Evolutionary conservation across 306 rosid species (phyloP).

Genomic region (Carpinus fangiana): DNA sequence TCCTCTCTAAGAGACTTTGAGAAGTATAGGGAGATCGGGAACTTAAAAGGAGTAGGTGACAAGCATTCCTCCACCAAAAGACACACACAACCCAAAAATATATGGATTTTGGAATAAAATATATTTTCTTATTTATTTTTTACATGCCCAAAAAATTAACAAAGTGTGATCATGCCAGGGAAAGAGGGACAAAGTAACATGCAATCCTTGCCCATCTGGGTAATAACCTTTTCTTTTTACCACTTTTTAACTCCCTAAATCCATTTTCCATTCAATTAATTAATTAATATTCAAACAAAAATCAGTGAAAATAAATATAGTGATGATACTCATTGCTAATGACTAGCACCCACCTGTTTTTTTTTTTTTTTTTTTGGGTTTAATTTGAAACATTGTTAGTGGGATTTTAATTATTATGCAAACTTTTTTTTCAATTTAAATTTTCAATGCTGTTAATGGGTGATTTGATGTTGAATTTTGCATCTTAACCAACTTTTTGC

Average conservation of each 20-base stretch:
- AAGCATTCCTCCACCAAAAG: conserved; percentile 92
- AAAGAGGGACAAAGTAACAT: conserved; percentile 46
- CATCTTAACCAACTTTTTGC: conserved; percentile 1
- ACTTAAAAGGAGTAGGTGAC: conserved; percentile 84
- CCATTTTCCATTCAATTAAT: too few species aligned
- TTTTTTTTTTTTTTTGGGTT: conserved; percentile 12
- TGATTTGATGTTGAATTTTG: conserved; percentile 26
- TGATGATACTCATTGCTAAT: conserved; percentile 28
- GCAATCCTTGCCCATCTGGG: conserved; percentile 57
- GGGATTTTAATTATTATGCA: conserved; percentile 11
- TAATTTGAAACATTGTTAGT: conserved; percentile 14
- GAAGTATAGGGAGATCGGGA: conserved; percentile 46
- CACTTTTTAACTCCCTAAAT: conserved; percentile 21
- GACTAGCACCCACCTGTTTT: conserved; percentile 25
- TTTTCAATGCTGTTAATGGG: conserved; percentile 10
- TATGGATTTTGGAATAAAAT: conserved; percentile 8
- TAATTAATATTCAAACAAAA: too few species aligned
- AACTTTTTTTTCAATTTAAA: background rate
- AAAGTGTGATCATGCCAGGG: conserved; percentile 30
- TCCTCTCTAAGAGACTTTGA: conserved; percentile 18
- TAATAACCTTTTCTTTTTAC: conserved; percentile 37
- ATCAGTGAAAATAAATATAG: background rate
- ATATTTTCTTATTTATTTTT: conserved; percentile 29
- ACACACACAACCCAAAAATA: conserved; percentile 55
- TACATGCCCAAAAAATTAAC: conserved; percentile 9